Evolutionary conservation across 108 stramenopile species (phyloP).

Genomic region (Nitzschia sp.): DNA sequence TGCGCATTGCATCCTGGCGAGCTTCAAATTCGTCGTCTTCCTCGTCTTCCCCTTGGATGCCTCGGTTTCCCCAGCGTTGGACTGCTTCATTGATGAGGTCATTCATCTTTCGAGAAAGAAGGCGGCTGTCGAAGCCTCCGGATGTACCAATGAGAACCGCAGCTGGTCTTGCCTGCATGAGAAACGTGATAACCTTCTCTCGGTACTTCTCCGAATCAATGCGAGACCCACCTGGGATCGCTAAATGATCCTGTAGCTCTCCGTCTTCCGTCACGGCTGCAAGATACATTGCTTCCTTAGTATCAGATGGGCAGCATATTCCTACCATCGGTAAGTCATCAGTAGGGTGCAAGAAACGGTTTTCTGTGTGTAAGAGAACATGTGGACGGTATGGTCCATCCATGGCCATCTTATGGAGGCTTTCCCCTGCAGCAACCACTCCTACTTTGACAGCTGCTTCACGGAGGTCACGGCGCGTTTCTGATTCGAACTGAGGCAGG

Average conservation of each 20-base stretch:
- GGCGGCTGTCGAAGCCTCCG: conserved; percentile 72
- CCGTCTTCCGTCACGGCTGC: conserved; percentile 79
- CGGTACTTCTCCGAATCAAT: conserved; percentile 73
- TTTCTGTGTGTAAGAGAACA: conserved; percentile 58
- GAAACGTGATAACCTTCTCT: conserved; percentile 78
- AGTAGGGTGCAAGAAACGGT: conserved; percentile 77
- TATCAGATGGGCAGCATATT: conserved; percentile 66
- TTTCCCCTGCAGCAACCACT: conserved; percentile 67
- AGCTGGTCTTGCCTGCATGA: conserved; percentile 74
- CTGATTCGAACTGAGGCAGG: conserved; percentile 85
- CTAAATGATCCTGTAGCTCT: conserved; percentile 76
- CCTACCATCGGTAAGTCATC: conserved; percentile 86
- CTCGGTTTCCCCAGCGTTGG: conserved; percentile 75
- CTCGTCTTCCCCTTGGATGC: conserved; percentile 85
- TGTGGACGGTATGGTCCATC: conserved; percentile 88
- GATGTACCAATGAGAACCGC: conserved; percentile 81
- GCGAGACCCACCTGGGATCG: conserved; percentile 75
- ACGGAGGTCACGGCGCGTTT: conserved; percentile 68
- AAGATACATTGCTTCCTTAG: conserved; percentile 78
- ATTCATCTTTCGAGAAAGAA: conserved; percentile 56
- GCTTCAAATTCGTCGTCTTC: conserved; percentile 85
- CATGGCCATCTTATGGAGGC: conserved; percentile 80
- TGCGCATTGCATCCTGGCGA: conserved; percentile 51
- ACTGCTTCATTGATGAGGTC: conserved; percentile 72
- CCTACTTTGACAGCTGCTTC: conserved; percentile 72